Evolutionary conservation across 768 basidiomycete species (phyloP).

Genomic region (Rickenella mellea): DNA sequence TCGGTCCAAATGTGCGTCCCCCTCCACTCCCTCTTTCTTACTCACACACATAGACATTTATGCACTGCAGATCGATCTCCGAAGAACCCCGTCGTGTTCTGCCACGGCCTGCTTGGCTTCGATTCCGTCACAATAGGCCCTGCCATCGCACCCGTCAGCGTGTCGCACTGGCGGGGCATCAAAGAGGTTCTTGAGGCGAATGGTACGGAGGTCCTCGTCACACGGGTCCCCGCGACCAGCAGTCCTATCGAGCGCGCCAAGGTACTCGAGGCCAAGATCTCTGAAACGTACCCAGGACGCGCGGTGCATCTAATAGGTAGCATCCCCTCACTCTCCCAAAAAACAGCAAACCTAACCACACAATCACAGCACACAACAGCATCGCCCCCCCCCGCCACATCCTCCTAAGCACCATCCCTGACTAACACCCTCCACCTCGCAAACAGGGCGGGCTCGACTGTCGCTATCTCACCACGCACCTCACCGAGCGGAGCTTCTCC

Average conservation of each 20-base stretch:
- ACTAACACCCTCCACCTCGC: constrained; percentile 4
- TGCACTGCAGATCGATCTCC: constrained; percentile 56
- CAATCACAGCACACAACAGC: constrained; percentile 69
- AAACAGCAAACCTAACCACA: constrained; percentile 9
- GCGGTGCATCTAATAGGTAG: constrained; percentile 80
- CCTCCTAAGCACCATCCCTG: not conserved
- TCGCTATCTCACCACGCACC: constrained; percentile 76
- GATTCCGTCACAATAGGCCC: constrained; percentile 76
- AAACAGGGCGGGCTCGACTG: constrained; percentile 86
- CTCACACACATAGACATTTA: not conserved
- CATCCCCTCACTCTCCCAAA: constrained; percentile 3
- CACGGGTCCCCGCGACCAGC: constrained; percentile 88
- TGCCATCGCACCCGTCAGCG: constrained; percentile 70
- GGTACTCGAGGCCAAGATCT: constrained; percentile 79
- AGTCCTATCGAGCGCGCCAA: constrained; percentile 82
- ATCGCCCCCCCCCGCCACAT: not conserved
- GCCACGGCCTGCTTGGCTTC: constrained; percentile 89
- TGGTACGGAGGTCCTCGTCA: constrained; percentile 85
- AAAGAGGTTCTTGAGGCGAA: constrained; percentile 85
- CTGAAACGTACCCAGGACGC: constrained; percentile 69
- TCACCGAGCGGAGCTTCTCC: constrained; percentile 66
- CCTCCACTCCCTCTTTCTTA: not conserved
- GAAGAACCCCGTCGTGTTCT: constrained; percentile 84
- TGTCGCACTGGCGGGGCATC: constrained; percentile 95
- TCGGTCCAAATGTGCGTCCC: constrained; percentile 49